These are phyloP conservation scores for Lactifluus volemus DNA, from an alignment of 768 basidiomycete species.

Conservation along the genomic window DNA sequence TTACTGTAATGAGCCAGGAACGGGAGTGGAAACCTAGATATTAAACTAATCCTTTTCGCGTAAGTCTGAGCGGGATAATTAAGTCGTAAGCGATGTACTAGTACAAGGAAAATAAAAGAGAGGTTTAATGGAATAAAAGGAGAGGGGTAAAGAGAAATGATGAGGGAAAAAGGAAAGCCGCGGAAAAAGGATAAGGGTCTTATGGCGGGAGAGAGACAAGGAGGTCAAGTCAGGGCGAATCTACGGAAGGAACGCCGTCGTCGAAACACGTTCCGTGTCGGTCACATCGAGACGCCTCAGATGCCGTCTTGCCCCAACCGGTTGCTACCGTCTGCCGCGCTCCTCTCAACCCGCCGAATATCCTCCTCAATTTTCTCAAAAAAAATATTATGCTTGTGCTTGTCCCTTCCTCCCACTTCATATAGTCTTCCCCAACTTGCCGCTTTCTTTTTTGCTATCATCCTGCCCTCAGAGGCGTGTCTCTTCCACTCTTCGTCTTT, in stretches of 20 bases:
- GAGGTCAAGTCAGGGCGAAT: slow-evolving; percentile 21
- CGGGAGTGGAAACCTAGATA: slow-evolving; percentile 1
- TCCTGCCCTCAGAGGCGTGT: slow-evolving; percentile 16
- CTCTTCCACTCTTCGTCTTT: neutral
- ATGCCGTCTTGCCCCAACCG: slow-evolving; percentile 42
- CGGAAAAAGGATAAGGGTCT: neutral
- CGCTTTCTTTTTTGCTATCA: slow-evolving; percentile 7
- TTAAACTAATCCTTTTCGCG: slow-evolving; percentile 13
- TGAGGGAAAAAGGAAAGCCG: neutral
- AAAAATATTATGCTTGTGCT: slow-evolving; percentile 25
- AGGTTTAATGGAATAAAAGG: neutral
- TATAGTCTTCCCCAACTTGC: slow-evolving; percentile 21
- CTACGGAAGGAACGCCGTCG: slow-evolving; percentile 36
- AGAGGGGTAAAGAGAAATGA: neutral
- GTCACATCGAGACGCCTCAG: slow-evolving; percentile 48
- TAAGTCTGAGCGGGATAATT: slow-evolving; percentile 2
- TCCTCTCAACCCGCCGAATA: slow-evolving; percentile 35
- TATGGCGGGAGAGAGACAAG: neutral
- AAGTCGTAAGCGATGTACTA: neutral
- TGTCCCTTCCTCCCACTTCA: slow-evolving; percentile 18
- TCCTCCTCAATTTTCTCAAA: slow-evolving; percentile 37
- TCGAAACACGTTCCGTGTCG: slow-evolving; percentile 74
- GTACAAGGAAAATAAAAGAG: neutral
- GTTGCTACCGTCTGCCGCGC: slow-evolving; percentile 47
- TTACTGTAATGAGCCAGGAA: slow-evolving; percentile 9